phyloP scores from a whole-genome alignment of 208 protist genomes.

The Leishmania martiniquensis region DNA sequence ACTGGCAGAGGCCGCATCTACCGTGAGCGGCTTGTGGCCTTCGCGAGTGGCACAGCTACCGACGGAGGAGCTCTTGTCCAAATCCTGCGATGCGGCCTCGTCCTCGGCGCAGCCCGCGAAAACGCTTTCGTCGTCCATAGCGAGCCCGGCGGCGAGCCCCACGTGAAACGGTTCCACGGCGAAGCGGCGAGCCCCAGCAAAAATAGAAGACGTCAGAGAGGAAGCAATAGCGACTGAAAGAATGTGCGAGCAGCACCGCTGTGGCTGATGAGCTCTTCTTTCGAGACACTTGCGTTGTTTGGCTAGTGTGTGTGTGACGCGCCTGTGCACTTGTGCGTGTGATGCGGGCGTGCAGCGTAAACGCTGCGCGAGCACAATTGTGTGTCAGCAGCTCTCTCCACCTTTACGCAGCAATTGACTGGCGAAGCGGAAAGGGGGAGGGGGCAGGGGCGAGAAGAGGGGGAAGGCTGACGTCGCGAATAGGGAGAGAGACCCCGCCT shows the following conservation, averaged over 20 bases:
- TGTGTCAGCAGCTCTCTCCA: not conserved
- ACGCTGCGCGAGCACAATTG: not conserved
- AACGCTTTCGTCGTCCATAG: slow-evolving; percentile 40
- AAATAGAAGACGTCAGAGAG: not conserved
- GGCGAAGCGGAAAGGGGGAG: not conserved
- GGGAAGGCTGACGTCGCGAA: not conserved
- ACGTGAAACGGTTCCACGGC: not conserved
- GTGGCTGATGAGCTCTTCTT: too few species aligned
- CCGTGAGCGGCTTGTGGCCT: not conserved
- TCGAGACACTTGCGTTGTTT: too few species aligned
- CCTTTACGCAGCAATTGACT: not conserved
- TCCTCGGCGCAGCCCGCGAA: slow-evolving; percentile 20
- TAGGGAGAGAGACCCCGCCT: not conserved
- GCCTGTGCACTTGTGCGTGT: not conserved
- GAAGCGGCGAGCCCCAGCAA: not conserved
- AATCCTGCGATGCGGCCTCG: not conserved
- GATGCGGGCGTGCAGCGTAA: not conserved
- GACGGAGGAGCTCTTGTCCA: slow-evolving; percentile 17
- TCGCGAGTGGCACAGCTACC: slow-evolving; percentile 10
- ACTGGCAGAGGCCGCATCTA: not conserved
- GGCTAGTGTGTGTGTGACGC: not conserved
- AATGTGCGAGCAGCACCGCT: not conserved
- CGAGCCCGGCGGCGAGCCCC: not conserved
- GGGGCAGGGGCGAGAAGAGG: too few species aligned
- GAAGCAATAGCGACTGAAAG: not conserved